These are phyloP conservation scores for Phytophthora brassicae DNA, from an alignment of 352 stramenopile species.

Conservation along the genomic window DNA sequence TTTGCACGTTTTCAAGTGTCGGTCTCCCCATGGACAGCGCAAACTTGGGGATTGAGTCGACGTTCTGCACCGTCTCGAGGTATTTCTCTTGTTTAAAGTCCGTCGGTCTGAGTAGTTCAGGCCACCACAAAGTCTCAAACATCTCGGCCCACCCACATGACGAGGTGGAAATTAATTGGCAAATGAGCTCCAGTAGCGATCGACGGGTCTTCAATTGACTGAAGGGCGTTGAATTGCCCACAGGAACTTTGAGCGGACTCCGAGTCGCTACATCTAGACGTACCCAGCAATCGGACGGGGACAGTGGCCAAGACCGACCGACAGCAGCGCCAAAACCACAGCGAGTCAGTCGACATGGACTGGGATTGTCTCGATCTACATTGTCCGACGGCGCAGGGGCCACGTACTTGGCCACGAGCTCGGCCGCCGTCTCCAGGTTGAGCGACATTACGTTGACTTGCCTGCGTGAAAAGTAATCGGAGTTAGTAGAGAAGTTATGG, in stretches of 20 bases:
- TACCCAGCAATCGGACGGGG: conserved; percentile 16
- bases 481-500: too few relatives aligned
- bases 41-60: conserved; percentile 8
- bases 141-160: conserved; percentile 14
- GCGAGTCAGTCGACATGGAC: background rate
- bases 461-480: too few relatives aligned
- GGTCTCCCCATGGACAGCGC: conserved; percentile 11
- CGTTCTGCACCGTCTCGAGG: conserved; percentile 12
- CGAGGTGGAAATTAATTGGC: conserved; percentile 18
- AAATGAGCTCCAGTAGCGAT: conserved; percentile 21
- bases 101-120: conserved; percentile 5
- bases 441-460: too few relatives aligned
- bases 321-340: conserved; percentile 2
- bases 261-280: conserved; percentile 10
- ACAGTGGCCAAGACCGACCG: conserved; percentile 16
- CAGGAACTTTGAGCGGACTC: background rate
- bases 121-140: conserved; percentile 30
- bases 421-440: conserved; percentile 6
- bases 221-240: conserved; percentile 3
- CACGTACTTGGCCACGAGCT: conserved; percentile 25
- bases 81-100: conserved; percentile 15
- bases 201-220: conserved; percentile 15
- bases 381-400: background rate
- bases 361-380: background rate
- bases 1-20: conserved; percentile 25